Conservation (phyloP, 305 asterid species). For the Solanum aculeatissimum region DNA sequence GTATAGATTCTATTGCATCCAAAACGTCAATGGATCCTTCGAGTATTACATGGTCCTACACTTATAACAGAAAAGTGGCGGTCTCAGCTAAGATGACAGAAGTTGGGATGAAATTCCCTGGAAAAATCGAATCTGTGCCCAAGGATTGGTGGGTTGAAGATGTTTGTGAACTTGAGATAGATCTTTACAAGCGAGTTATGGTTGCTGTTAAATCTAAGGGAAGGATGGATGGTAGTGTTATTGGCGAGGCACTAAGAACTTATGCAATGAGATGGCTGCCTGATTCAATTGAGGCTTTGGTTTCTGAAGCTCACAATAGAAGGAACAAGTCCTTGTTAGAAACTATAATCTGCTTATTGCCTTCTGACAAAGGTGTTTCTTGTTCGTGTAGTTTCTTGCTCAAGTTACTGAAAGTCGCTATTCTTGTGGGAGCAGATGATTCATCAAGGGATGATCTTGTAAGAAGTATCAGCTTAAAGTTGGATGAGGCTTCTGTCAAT, state of each 20-base stretch:
- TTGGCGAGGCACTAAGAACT: constrained; percentile 72
- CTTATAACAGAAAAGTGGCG: constrained; percentile 52
- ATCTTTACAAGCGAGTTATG: constrained; percentile 72
- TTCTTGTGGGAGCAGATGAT: constrained; percentile 62
- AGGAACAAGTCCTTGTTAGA: constrained; percentile 66
- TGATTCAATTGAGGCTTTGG: constrained; percentile 59
- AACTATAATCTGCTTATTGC: constrained; percentile 71
- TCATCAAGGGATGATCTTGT: constrained; percentile 50
- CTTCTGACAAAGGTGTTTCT: constrained; percentile 48
- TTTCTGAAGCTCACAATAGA: constrained; percentile 46
- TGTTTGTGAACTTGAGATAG: constrained; percentile 72
- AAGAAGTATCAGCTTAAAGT: constrained; percentile 33
- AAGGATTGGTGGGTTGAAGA: constrained; percentile 94
- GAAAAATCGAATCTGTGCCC: constrained; percentile 33
- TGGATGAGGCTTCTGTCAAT: constrained; percentile 66
- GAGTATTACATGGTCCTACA: constrained; percentile 68
- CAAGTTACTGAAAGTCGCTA: constrained; percentile 65
- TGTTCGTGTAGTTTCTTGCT: constrained; percentile 71
- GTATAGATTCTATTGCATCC: constrained; percentile 72
- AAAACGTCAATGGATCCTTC: constrained; percentile 81
- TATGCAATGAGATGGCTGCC: constrained; percentile 86
- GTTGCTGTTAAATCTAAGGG: constrained; percentile 69
- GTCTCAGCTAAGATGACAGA: constrained; percentile 34
- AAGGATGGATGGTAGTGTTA: constrained; percentile 55
- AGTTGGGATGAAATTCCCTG: constrained; percentile 20